These are phyloP conservation scores for Orbilia oligospora DNA, from an alignment of 2,329 filamentous ascomycete species.

Conservation along the genomic window DNA sequence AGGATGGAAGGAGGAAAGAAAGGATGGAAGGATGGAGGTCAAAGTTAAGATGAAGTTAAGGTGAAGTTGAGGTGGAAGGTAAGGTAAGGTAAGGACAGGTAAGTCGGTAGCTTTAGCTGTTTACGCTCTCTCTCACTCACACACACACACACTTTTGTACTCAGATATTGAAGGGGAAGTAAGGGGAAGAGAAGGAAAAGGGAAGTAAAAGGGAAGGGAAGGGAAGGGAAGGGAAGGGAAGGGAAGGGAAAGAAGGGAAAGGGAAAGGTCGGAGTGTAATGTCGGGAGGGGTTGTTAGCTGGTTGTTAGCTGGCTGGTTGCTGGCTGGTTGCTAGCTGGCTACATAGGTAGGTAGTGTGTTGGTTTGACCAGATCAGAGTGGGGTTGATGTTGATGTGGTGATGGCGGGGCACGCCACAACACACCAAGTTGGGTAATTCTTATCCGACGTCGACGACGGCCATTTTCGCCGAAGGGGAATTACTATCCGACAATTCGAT, in stretches of 20 bases:
- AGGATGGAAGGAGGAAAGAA: too few relatives aligned
- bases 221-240: background rate
- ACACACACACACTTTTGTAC: too few relatives aligned
- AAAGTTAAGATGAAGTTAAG: too few relatives aligned
- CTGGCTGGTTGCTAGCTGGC: background rate
- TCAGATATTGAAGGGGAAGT: too few relatives aligned
- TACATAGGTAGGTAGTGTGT: too few relatives aligned
- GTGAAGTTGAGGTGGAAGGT: too few relatives aligned
- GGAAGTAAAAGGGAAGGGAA: too few relatives aligned
- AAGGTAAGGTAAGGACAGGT: background rate
- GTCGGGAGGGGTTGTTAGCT: conserved; percentile 1
- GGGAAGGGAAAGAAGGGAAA: background rate
- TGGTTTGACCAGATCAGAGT: too few relatives aligned
- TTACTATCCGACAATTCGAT: conserved; percentile 16
- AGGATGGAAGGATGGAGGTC: background rate
- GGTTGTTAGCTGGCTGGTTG: background rate
- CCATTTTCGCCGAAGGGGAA: conserved; percentile 8
- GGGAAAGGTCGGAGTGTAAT: too few relatives aligned
- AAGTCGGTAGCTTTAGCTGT: conserved; percentile 4
- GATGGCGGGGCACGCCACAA: conserved; percentile 23
- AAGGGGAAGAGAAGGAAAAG: too few relatives aligned
- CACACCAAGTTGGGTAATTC: too few relatives aligned
- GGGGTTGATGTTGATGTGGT: conserved; percentile 12
- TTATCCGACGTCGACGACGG: conserved; percentile 6
- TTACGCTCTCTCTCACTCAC: too few relatives aligned